Evolutionary conservation across 352 stramenopile species (phyloP).

Genomic region (Phytophthora melonis): DNA sequence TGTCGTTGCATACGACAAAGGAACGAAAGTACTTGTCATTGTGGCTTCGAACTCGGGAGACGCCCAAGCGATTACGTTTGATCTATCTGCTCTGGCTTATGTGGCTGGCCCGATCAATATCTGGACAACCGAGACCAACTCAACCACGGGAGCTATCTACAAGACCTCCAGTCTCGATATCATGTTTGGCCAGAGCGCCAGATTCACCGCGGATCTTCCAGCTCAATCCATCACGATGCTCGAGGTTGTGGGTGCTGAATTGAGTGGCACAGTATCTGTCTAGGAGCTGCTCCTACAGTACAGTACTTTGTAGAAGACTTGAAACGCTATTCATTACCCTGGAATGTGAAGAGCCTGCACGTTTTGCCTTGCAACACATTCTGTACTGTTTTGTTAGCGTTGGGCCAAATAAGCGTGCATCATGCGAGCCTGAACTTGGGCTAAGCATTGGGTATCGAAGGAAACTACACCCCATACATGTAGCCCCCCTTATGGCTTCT

Average conservation of each 20-base stretch:
- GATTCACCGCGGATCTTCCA: slow-evolving; percentile 13
- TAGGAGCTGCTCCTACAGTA: background rate
- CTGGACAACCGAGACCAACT: slow-evolving; percentile 22
- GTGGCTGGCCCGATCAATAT: slow-evolving; percentile 8
- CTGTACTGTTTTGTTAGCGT: too few species aligned
- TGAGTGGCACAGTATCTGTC: background rate
- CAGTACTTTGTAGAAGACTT: too few species aligned
- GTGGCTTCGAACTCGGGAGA: slow-evolving; percentile 21
- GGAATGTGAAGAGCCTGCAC: background rate
- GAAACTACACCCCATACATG: background rate
- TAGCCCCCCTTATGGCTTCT: slow-evolving; percentile 53
- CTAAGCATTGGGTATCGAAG: too few species aligned
- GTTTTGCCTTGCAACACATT: too few species aligned
- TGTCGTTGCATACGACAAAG: slow-evolving; percentile 30
- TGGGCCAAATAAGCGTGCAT: too few species aligned
- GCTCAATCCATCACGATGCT: slow-evolving; percentile 21
- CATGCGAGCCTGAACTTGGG: too few species aligned
- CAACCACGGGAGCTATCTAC: slow-evolving; percentile 16
- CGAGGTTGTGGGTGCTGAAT: slow-evolving; percentile 11
- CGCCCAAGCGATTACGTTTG: slow-evolving; percentile 15
- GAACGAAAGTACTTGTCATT: slow-evolving; percentile 13
- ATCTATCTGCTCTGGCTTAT: slow-evolving; percentile 9
- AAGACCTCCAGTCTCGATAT: slow-evolving; percentile 17
- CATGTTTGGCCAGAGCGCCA: slow-evolving; percentile 15
- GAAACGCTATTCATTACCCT: background rate